These are phyloP conservation scores for Penicillium robsamsonii DNA, from an alignment of 495 filamentous ascomycete genomes.

Conservation along the genomic window DNA sequence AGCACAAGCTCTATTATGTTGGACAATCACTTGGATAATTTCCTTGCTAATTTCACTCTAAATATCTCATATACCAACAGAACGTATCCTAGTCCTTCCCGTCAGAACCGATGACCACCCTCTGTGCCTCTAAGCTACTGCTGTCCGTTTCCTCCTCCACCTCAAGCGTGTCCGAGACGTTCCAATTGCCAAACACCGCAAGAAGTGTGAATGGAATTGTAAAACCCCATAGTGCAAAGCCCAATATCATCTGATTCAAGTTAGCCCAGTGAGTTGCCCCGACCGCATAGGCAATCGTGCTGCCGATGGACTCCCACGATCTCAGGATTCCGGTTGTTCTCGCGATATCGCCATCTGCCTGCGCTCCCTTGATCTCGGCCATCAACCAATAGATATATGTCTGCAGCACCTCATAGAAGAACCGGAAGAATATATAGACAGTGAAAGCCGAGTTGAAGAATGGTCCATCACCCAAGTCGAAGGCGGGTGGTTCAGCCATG, in stretches of 20 bases:
- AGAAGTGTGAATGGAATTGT: slow-evolving; percentile 22
- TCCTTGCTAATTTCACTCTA: neutral
- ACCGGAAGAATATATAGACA: slow-evolving; percentile 23
- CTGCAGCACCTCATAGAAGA: slow-evolving; percentile 48
- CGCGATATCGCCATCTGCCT: slow-evolving; percentile 44
- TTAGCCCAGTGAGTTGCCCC: slow-evolving; percentile 35
- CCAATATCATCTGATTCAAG: slow-evolving; percentile 23
- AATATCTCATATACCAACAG: neutral
- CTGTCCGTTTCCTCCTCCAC: slow-evolving; percentile 7
- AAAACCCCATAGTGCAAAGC: slow-evolving; percentile 19
- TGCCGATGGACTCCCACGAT: slow-evolving; percentile 50
- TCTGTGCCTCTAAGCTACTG: slow-evolving; percentile 19
- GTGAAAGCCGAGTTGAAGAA: slow-evolving; percentile 26
- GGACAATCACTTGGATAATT: neutral
- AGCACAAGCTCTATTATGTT: neutral
- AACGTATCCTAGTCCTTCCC: neutral
- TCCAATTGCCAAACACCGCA: slow-evolving; percentile 21
- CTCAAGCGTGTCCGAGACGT: neutral
- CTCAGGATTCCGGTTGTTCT: slow-evolving; percentile 49
- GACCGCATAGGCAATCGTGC: slow-evolving; percentile 49
- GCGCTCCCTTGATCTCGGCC: slow-evolving; percentile 25
- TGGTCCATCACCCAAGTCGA: slow-evolving; percentile 20
- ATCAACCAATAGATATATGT: slow-evolving; percentile 37
- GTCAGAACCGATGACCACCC: slow-evolving; percentile 6
- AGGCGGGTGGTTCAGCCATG: slow-evolving; percentile 18